Conservation (phyloP, 139 green algal genomes). For the Monoraphidium neglectum region DNA sequence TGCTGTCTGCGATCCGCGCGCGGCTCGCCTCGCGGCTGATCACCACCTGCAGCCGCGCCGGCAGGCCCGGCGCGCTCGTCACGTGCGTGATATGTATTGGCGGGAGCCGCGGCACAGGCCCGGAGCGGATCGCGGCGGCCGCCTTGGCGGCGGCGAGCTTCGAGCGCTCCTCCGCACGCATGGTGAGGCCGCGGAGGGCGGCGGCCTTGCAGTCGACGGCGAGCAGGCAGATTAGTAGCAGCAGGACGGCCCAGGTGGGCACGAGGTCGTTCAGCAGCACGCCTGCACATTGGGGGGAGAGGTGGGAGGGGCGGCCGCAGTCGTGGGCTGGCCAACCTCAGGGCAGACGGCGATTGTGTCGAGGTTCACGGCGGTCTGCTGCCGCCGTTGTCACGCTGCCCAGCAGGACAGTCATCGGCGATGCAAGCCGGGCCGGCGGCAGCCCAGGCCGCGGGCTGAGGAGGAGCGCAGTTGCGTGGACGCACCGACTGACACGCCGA, state of each 20-base stretch:
- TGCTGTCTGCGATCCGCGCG: background rate
- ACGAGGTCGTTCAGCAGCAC: slow-evolving; percentile 55
- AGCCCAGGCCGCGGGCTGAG: too few relatives aligned
- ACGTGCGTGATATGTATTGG: slow-evolving; percentile 8
- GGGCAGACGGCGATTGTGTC: too few relatives aligned
- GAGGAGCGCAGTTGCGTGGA: background rate
- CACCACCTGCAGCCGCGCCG: background rate
- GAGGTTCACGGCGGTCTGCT: too few relatives aligned
- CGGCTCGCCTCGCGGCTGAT: background rate
- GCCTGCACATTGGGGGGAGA: slow-evolving; percentile 24
- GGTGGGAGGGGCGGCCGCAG: too few relatives aligned
- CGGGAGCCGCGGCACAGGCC: slow-evolving; percentile 8
- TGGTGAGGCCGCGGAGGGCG: background rate
- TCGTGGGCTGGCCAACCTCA: too few relatives aligned
- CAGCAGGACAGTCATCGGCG: too few relatives aligned
- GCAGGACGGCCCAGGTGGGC: slow-evolving; percentile 46
- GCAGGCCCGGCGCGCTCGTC: background rate
- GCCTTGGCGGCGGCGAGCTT: background rate
- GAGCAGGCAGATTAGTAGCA: slow-evolving; percentile 44
- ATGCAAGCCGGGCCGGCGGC: too few relatives aligned
- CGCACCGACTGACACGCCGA: slow-evolving; percentile 33
- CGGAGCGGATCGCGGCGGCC: slow-evolving; percentile 19
- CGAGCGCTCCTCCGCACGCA: slow-evolving; percentile 8
- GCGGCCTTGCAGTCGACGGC: background rate
- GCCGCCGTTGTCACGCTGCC: too few relatives aligned